Percentiles rank a stretch among this genome's conserved stretches.
Evolutionary conservation across 257 asterid species (phyloP).

Genomic region (Salvia miltiorrhiza): DNA sequence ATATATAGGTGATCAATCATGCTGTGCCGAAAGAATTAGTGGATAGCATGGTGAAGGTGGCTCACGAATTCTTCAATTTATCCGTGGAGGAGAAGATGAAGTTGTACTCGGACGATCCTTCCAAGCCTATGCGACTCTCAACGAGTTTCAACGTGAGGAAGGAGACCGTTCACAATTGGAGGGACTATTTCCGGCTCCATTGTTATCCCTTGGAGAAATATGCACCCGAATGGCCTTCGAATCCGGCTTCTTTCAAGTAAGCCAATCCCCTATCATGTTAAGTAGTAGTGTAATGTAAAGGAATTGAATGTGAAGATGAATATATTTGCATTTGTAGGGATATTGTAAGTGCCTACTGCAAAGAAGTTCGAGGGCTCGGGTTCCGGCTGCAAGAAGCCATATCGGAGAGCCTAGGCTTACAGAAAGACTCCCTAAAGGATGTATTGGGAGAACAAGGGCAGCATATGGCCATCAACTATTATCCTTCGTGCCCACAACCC

Average conservation of each 20-base stretch:
- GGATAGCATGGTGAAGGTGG: slow-evolving; percentile 31
- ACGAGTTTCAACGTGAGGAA: slow-evolving; percentile 58
- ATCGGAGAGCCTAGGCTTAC: slow-evolving; percentile 47
- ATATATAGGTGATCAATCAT: slow-evolving; percentile 50
- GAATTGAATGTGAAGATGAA: background rate
- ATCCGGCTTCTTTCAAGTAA: slow-evolving; percentile 51
- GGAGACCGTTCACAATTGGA: slow-evolving; percentile 61
- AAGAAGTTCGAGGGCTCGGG: slow-evolving; percentile 48
- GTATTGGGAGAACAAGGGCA: slow-evolving; percentile 84
- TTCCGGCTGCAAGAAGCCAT: slow-evolving; percentile 44
- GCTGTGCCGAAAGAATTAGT: slow-evolving; percentile 36
- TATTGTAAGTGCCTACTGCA: slow-evolving; percentile 44
- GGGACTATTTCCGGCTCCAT: slow-evolving; percentile 60
- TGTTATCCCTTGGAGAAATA: slow-evolving; percentile 56
- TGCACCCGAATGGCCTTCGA: slow-evolving; percentile 60
- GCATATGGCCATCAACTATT: slow-evolving; percentile 86
- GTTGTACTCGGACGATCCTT: slow-evolving; percentile 53
- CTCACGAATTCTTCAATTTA: slow-evolving; percentile 47
- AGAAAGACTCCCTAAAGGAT: slow-evolving; percentile 29
- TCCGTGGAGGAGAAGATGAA: slow-evolving; percentile 61
- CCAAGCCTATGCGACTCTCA: slow-evolving; percentile 50
- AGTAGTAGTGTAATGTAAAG: background rate
- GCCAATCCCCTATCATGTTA: background rate
- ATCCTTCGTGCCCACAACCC: slow-evolving; percentile 91
- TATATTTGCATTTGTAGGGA: slow-evolving; percentile 32